Conservation (phyloP, 2,329 filamentous ascomycete species). For the Fusarium luffae region DNA sequence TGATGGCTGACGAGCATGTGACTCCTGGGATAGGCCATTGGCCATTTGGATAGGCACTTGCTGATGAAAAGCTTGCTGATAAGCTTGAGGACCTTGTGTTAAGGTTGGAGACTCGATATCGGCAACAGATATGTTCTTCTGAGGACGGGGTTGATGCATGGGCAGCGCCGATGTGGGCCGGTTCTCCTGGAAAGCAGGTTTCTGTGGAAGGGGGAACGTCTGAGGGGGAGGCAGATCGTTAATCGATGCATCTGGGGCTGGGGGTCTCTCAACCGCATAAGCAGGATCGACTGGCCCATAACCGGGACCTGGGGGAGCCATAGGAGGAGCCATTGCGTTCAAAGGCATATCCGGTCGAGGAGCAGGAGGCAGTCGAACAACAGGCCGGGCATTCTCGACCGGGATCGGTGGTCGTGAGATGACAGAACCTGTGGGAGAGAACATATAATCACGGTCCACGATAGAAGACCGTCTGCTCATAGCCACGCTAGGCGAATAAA, state of each 20-base stretch:
- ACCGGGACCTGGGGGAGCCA: slow-evolving; percentile 3
- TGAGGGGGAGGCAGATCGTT: slow-evolving; percentile 68
- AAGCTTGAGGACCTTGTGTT: slow-evolving; percentile 72
- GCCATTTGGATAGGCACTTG: slow-evolving; percentile 84
- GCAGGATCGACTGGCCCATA: slow-evolving; percentile 31
- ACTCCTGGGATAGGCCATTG: slow-evolving; percentile 66
- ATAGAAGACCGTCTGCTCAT: slow-evolving; percentile 90
- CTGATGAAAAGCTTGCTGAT: slow-evolving; percentile 93
- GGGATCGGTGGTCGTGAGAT: slow-evolving; percentile 74
- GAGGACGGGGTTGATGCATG: slow-evolving; percentile 94
- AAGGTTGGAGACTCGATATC: slow-evolving; percentile 87
- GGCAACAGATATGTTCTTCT: slow-evolving; percentile 92
- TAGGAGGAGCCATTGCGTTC: slow-evolving; percentile 29
- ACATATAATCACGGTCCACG: slow-evolving; percentile 74
- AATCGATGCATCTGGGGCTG: slow-evolving; percentile 52
- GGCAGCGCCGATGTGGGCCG: slow-evolving; percentile 63
- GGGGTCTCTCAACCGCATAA: slow-evolving; percentile 29
- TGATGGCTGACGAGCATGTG: slow-evolving; percentile 74
- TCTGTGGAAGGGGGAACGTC: slow-evolving; percentile 67
- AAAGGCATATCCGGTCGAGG: slow-evolving; percentile 48
- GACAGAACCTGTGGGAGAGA: slow-evolving; percentile 83
- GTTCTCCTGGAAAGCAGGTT: slow-evolving; percentile 68
- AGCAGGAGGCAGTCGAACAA: slow-evolving; percentile 84
- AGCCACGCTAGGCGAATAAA: slow-evolving; percentile 87
- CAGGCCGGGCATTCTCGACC: slow-evolving; percentile 72